Percentiles rank a stretch among this genome's conserved stretches.
These are phyloP conservation scores for Scenedesmus sp. DNA, from an alignment of 163 green algal genomes.

Conservation along the genomic window DNA sequence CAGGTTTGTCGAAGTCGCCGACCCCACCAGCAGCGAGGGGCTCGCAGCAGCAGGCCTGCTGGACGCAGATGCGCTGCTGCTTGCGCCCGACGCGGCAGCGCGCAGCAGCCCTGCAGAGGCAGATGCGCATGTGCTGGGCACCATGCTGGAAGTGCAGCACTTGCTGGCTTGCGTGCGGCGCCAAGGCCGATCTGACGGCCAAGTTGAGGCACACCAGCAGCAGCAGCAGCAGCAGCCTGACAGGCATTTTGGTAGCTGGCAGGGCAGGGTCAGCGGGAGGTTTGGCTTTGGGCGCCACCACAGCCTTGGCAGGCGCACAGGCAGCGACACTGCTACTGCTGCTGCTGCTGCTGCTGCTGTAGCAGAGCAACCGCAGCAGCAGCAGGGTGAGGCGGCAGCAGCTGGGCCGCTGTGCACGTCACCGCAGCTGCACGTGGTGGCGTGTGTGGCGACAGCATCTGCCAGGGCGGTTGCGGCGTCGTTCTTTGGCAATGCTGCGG, in stretches of 20 bases:
- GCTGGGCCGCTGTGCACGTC: background rate
- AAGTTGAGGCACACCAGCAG: background rate
- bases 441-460: constrained; percentile 25
- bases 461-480: constrained; percentile 11
- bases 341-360: background rate
- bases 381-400: background rate
- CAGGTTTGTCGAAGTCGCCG: background rate
- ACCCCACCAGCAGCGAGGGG: background rate
- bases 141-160: constrained; percentile 18
- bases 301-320: background rate
- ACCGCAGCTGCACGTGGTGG: constrained; percentile 24
- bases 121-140: constrained; percentile 16
- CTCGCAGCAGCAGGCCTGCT: constrained; percentile 14
- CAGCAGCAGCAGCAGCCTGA: constrained; percentile 25
- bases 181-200: background rate
- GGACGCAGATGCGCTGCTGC: constrained; percentile 9
- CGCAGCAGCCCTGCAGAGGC: background rate
- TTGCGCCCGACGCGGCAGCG: background rate
- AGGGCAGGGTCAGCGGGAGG: background rate
- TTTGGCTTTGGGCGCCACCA: background rate
- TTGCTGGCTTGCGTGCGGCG: background rate
- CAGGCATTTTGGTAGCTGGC: background rate
- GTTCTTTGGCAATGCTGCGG: background rate
- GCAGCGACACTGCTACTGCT: background rate
- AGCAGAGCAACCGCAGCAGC: background rate